Base-by-base conservation (phyloP, 805 yeast species). In the Millerago galiae region DNA sequence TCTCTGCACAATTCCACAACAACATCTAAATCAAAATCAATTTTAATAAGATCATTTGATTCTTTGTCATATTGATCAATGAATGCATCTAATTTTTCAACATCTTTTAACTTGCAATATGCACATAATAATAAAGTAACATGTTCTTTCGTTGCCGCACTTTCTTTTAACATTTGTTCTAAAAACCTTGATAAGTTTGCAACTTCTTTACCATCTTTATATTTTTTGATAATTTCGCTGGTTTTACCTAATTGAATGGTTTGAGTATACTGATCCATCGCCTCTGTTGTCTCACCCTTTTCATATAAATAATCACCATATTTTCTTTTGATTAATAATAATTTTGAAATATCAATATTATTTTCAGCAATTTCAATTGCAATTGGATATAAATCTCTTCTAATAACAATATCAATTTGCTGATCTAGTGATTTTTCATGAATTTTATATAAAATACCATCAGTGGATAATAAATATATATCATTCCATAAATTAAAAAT, bases 61-160 rank as follows among this genome's bases (percentile, higher is more conserved):
- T 59, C 53, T 8, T 60, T 56, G 10, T 68, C 68, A 25, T 64
- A 66, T 43, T 63, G 68, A 3, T 70, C 64, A 18, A 87, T 70
- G 52, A 86, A 88, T 5, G 58, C 50, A 31, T 71, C 70, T 24
- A 91, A 65, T 37, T 80, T 80, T 2, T 71, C 74, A 3, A 69
- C 71, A 46, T 72, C 72, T 46, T 82, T 84, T 52, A 87, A 62
- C 55, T 89, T 88, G 46, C 95, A 85, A 54, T 83, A 80, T 38
- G 91, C 79, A 46, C 91, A 83, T 21, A 90, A 61, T 33, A 90
- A 66, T 21, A 91, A 62, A 0, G 96, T 89, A 6, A 88, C 72
- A 59, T 91, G 97, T 55, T 89, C 95, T 26, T 77, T 70, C n/a
- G 76, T 75, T 0, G 95, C 81, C 12, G 72, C 50, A 2, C 73